phyloP scores from a whole-genome alignment of 2,329 filamentous ascomycete species.

The Diaporthe citrichinensis region DNA sequence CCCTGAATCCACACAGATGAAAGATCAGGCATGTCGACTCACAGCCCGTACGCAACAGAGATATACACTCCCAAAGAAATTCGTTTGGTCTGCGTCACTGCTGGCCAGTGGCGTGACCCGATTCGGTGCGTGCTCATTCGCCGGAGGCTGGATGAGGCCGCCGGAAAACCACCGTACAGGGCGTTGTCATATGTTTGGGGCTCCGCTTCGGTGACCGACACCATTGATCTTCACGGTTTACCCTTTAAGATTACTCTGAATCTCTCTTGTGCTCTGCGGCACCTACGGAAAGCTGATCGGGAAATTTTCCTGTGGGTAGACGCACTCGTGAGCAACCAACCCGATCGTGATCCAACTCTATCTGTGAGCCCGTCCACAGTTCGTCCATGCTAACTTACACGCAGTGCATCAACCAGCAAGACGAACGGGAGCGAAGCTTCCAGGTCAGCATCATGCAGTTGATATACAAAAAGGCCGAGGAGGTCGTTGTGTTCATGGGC shows the following conservation, averaged over 20 bases:
- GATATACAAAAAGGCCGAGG: constrained; percentile 25
- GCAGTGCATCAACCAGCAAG: constrained; percentile 34
- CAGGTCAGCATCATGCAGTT: constrained; percentile 29
- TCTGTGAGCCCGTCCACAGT: not conserved
- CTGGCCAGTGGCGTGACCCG: constrained; percentile 27
- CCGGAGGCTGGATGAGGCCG: not conserved
- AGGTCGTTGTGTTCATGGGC: constrained; percentile 37
- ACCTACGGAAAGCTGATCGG: not conserved
- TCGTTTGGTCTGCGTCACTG: not conserved
- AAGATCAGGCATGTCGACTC: not conserved
- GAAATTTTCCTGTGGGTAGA: constrained; percentile 13
- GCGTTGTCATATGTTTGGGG: constrained; percentile 33
- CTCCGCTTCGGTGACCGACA: not conserved
- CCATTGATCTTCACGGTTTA: not conserved
- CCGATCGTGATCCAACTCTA: no score
- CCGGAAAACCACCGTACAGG: not conserved
- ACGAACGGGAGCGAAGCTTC: not conserved
- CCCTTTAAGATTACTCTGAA: constrained; percentile 23
- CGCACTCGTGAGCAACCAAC: constrained; percentile 21
- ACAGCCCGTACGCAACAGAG: not conserved
- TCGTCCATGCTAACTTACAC: not conserved
- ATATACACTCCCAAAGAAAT: not conserved
- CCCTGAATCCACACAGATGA: not conserved
- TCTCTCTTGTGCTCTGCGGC: constrained; percentile 19
- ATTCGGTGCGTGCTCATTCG: constrained; percentile 1